A percentile compares a stretch with the other conserved stretches of the same genome.
Conservation (phyloP, 768 basidiomycete genomes). For the Tricholoma terreum region DNA sequence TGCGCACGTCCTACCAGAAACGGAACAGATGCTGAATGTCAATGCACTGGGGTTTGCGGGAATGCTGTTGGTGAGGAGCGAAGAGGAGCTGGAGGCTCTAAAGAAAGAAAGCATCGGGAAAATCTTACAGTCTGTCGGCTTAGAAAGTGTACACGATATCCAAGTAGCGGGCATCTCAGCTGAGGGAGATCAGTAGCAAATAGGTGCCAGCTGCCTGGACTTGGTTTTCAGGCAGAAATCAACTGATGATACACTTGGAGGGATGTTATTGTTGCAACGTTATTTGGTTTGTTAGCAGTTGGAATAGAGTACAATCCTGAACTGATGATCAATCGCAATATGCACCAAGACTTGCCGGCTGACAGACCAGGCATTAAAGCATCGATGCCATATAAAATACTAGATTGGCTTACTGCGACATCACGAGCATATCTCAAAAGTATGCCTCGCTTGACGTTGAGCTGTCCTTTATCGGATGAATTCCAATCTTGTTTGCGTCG, state of each 20-base stretch:
- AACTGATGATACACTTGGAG: background rate
- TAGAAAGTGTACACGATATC: slow-evolving; percentile 65
- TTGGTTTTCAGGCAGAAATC: too few relatives aligned
- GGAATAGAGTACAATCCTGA: background rate
- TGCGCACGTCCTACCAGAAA: slow-evolving; percentile 47
- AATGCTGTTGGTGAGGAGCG: slow-evolving; percentile 83
- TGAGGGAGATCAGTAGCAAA: slow-evolving; percentile 13
- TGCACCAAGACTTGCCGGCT: slow-evolving; percentile 82
- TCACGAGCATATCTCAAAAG: slow-evolving; percentile 81
- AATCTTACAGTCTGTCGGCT: slow-evolving; percentile 62
- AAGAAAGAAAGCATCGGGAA: slow-evolving; percentile 58
- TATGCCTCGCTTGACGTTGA: slow-evolving; percentile 72
- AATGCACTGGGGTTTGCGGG: slow-evolving; percentile 92
- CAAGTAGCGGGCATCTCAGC: slow-evolving; percentile 48
- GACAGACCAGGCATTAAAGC: slow-evolving; percentile 5
- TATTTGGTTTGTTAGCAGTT: background rate
- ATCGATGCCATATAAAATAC: background rate
- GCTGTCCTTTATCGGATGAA: slow-evolving; percentile 54
- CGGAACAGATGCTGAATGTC: slow-evolving; percentile 61
- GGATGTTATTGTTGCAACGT: background rate
- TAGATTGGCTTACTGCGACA: slow-evolving; percentile 67
- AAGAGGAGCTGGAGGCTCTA: slow-evolving; percentile 69
- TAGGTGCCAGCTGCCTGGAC: background rate
- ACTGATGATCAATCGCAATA: slow-evolving; percentile 62
- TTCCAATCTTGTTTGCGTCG: slow-evolving; percentile 67